Evolutionary conservation across 2,329 filamentous ascomycete genomes (phyloP).

Genomic region (Drechslerella dactyloides): DNA sequence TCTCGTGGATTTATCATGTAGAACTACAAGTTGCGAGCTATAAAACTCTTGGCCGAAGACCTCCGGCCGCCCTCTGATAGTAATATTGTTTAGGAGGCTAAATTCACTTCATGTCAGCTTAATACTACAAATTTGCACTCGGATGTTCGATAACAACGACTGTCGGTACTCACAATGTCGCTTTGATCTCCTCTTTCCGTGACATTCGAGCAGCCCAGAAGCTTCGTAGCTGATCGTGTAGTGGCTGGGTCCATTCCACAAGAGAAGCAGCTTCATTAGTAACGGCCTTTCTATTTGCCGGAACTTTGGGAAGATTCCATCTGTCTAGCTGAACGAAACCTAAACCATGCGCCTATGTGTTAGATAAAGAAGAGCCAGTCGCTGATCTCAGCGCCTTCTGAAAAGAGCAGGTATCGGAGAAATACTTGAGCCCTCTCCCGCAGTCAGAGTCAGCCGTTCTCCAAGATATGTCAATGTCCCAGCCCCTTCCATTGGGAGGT

Average conservation of each 20-base stretch:
- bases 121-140: background rate
- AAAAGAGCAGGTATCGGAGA: background rate
- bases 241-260: conserved; percentile 43
- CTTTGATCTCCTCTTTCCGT: conserved; percentile 36
- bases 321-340: conserved; percentile 39
- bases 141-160: background rate
- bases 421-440: conserved; percentile 20
- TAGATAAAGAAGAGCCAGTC: background rate
- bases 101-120: background rate
- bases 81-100: conserved; percentile 37
- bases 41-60: conserved; percentile 44
- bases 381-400: background rate
- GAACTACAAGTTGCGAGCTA: conserved; percentile 28
- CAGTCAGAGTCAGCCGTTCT: conserved; percentile 34
- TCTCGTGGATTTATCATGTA: conserved; percentile 37
- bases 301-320: conserved; percentile 43
- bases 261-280: conserved; percentile 42
- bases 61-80: conserved; percentile 32
- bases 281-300: conserved; percentile 21
- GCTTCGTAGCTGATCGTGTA: conserved; percentile 42
- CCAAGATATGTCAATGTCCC: conserved; percentile 41
- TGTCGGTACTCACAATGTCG: conserved; percentile 19
- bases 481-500: conserved; percentile 25
- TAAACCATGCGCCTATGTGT: conserved; percentile 7
- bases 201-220: conserved; percentile 45